Percentiles rank a stretch among this genome's conserved stretches.
phyloP scores from a whole-genome alignment of 495 filamentous ascomycete species.

The Pseudevernia furfuracea region DNA sequence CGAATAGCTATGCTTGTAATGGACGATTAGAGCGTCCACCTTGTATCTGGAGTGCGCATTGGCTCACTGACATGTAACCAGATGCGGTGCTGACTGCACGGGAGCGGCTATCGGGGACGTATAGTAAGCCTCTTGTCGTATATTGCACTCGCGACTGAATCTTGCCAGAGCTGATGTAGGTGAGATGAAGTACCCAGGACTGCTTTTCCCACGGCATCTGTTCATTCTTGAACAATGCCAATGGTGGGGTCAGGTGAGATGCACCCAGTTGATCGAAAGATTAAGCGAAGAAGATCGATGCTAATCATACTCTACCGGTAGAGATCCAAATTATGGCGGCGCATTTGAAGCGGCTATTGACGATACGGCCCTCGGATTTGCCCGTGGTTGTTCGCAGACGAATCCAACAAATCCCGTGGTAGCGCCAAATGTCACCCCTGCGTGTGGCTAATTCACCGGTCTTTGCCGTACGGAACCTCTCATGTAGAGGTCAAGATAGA shows the following conservation, averaged over 20 bases:
- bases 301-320: neutral
- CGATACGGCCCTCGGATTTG: slow-evolving; percentile 9
- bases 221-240: slow-evolving; percentile 26
- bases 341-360: slow-evolving; percentile 19
- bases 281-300: neutral
- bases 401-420: slow-evolving; percentile 13
- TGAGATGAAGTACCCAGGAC: slow-evolving; percentile 20
- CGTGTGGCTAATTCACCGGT: neutral
- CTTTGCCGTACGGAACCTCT: neutral
- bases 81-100: slow-evolving; percentile 24
- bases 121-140: slow-evolving; percentile 12
- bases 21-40: slow-evolving; percentile 14
- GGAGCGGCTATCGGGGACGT: slow-evolving; percentile 19
- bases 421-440: slow-evolving; percentile 1
- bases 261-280: too few species aligned
- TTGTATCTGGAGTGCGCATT: neutral
- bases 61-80: neutral
- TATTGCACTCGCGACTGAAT: neutral
- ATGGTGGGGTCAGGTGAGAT: slow-evolving; percentile 19
- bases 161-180: neutral
- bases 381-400: slow-evolving; percentile 13
- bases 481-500: neutral
- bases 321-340: slow-evolving; percentile 24
- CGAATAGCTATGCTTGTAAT: slow-evolving; percentile 23
- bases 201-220: slow-evolving; percentile 26